Base-by-base conservation (phyloP, 1,284 basidiomycete species). In the Sanghuangporus sanghuang region DNA sequence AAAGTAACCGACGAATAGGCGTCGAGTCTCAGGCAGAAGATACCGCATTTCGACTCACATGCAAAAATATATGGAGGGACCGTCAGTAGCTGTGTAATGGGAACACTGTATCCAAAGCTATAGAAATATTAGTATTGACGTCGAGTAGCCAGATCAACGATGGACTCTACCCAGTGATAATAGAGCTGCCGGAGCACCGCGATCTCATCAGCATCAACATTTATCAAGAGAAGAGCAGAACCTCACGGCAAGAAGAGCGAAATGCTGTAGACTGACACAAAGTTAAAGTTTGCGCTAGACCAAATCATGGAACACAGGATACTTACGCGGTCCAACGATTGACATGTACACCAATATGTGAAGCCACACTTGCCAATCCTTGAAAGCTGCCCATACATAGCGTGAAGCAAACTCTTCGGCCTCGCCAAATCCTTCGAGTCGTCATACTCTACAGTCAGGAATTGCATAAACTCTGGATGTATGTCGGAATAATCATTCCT, bases 11-110 rank as follows among this genome's bases (percentile, higher is more conserved):
- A 1, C 27, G 7, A 54, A 16, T 54, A 32, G 32, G 35, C 62
- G 44, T 18, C 46, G 12, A n/a, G n/a, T 38, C 21, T 18, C 5
- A 44, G 14, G n/a, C 27, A 32, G 21, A 7, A 62, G 49, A 14
- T 21, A 39, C n/a, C 36, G 27, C 7, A 46, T 7, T 7, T n/a
- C 16, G 44, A n/a, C 82, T 66, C 68, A 86, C 85, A 82, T 0
- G 85, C 85, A 59, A 82, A 76, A 35, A 86, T 72, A 69, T 90
- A 90, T 16, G 87, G 84, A 0, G 89, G 89, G 0, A 90, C 82
- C 0, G 87, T 89, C 27, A 90, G 77, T 0, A 91, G 76, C 68
- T 90, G 85, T 63, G 81, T 85, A 64, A 87, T 77, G 0, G 85
- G 74, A 2, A 82, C 75, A 12, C 75, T 73, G 69, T 81, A 82